phyloP scores from a whole-genome alignment of 768 basidiomycete genomes.

The Flagelloscypha sp. region DNA sequence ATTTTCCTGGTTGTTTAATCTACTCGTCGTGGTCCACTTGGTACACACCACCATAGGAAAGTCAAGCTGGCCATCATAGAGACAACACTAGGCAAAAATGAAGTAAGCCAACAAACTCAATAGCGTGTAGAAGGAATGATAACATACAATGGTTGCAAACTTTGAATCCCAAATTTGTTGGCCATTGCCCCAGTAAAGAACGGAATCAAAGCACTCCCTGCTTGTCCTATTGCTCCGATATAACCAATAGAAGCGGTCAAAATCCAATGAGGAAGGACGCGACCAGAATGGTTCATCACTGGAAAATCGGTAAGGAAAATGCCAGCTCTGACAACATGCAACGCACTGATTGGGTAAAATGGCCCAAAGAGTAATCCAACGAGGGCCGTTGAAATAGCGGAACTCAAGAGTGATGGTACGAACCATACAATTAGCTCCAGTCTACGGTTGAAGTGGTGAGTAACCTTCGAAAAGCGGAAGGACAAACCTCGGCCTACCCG shows the following conservation, averaged over 20 bases:
- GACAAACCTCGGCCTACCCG: constrained; percentile 22
- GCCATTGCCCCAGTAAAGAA: constrained; percentile 69
- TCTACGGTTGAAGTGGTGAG: constrained; percentile 20
- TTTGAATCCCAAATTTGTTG: constrained; percentile 42
- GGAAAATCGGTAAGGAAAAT: no score
- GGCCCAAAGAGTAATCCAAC: constrained; percentile 68
- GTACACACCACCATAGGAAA: constrained; percentile 46
- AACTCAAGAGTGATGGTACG: constrained; percentile 54
- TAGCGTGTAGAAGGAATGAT: constrained; percentile 1
- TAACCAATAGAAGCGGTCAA: constrained; percentile 58
- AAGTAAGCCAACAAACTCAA: no score
- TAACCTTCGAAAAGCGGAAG: no score
- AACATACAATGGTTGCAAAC: constrained; percentile 55
- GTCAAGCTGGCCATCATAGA: constrained; percentile 55
- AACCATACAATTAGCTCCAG: constrained; percentile 66
- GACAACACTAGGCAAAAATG: no score
- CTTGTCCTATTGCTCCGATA: constrained; percentile 63
- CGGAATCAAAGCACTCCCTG: constrained; percentile 64
- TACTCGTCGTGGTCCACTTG: no score
- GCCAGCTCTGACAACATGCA: no score
- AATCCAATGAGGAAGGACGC: constrained; percentile 64
- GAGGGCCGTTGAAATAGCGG: constrained; percentile 55
- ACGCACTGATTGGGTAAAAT: constrained; percentile 67
- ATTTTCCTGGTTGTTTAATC: no score
- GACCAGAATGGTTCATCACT: constrained; percentile 63